Evolutionary conservation across 2,329 filamentous ascomycete species (phyloP).

Genomic region (Hypoxylon sp.): DNA sequence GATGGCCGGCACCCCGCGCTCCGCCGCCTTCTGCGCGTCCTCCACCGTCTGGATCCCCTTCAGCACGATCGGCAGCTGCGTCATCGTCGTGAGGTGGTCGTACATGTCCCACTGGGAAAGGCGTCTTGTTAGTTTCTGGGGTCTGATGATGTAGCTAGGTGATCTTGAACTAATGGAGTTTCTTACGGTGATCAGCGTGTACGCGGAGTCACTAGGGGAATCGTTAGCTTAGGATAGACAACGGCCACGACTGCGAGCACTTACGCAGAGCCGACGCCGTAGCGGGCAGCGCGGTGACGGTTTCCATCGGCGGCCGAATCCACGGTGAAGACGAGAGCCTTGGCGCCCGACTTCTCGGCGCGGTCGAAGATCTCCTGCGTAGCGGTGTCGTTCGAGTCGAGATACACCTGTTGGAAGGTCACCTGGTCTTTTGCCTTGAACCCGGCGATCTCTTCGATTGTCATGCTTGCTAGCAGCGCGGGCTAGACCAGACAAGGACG

Average conservation of each 20-base stretch:
- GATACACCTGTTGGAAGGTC: constrained; percentile 42
- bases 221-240: constrained; percentile 7
- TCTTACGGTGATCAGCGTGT: constrained; percentile 33
- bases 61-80: constrained; percentile 42
- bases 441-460: constrained; percentile 39
- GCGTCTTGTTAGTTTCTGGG: constrained; percentile 6
- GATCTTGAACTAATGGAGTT: no score
- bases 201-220: constrained; percentile 26
- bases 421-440: constrained; percentile 37
- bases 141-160: background rate
- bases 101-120: constrained; percentile 42
- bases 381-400: constrained; percentile 38
- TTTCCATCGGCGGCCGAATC: constrained; percentile 39
- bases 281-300: constrained; percentile 38
- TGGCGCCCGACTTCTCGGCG: constrained; percentile 30
- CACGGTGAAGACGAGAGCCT: constrained; percentile 42
- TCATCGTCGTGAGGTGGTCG: constrained; percentile 35
- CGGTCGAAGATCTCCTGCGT: constrained; percentile 35
- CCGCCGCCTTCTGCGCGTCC: constrained; percentile 43
- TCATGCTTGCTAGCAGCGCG: constrained; percentile 35
- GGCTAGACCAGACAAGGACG: constrained; percentile 15
- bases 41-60: constrained; percentile 48
- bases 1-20: constrained; percentile 43
- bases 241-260: background rate
- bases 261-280: constrained; percentile 36